A percentile compares a stretch with the other conserved stretches of the same genome.
phyloP scores from a whole-genome alignment of 345 rosid species.

The Linum tenue region DNA sequence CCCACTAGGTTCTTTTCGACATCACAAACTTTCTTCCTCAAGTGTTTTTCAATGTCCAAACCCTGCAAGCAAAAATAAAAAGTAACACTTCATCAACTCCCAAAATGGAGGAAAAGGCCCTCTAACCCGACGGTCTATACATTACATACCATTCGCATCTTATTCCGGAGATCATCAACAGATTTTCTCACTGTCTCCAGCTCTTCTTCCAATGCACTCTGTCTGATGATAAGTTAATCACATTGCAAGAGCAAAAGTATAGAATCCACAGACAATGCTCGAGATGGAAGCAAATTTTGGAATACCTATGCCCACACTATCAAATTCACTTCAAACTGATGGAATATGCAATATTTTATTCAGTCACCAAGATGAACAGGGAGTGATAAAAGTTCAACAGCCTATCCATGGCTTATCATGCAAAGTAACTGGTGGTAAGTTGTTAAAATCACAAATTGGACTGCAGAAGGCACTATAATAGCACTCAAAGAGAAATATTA shows the following conservation, averaged over 20 bases:
- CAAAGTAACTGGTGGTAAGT: too few relatives aligned
- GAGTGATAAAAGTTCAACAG: too few relatives aligned
- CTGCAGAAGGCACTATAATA: too few relatives aligned
- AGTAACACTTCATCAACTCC: neutral
- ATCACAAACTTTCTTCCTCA: conserved; percentile 65
- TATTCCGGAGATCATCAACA: conserved; percentile 62
- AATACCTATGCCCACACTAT: neutral
- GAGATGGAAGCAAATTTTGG: neutral
- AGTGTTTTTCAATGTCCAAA: conserved; percentile 88
- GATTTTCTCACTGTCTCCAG: conserved; percentile 47
- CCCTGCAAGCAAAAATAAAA: conserved; percentile 44
- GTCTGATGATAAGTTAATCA: conserved; percentile 74
- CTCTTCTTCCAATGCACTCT: conserved; percentile 89
- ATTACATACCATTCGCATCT: conserved; percentile 60
- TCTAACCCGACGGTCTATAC: conserved; percentile 6
- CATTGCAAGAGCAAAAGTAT: conserved; percentile 3
- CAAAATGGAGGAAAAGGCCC: conserved; percentile 3
- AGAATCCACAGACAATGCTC: neutral
- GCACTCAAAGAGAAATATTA: too few relatives aligned
- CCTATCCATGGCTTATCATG: too few relatives aligned
- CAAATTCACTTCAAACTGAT: neutral
- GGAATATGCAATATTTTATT: neutral
- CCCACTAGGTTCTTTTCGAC: conserved; percentile 79
- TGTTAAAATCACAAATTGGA: too few relatives aligned
- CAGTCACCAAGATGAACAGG: neutral